These are phyloP conservation scores for Suhomyces kunorum DNA, from an alignment of 1,139 yeast species.

Conservation along the genomic window DNA sequence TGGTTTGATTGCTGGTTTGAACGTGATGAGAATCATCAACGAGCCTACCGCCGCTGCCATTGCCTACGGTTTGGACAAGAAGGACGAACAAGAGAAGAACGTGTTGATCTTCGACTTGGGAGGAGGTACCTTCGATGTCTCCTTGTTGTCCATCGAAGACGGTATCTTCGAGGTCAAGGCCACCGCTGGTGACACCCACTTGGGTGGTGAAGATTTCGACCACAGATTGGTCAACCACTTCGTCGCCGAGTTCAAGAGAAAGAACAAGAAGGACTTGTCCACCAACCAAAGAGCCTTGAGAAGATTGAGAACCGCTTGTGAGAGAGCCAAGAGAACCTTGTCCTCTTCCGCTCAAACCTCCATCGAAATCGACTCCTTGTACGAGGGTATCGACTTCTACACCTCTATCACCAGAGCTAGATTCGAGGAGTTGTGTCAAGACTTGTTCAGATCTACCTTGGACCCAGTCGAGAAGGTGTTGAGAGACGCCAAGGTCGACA, in stretches of 20 bases:
- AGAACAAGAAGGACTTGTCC: slow-evolving; percentile 40
- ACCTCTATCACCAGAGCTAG: slow-evolving; percentile 44
- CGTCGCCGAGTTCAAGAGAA: slow-evolving; percentile 40
- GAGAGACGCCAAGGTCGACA: slow-evolving; percentile 42
- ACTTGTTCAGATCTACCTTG: slow-evolving; percentile 41
- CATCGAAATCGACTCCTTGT: slow-evolving; percentile 40
- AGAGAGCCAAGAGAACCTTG: slow-evolving; percentile 44
- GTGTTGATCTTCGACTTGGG: slow-evolving; percentile 93
- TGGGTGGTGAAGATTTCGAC: slow-evolving; percentile 85
- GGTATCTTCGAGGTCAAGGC: slow-evolving; percentile 97
- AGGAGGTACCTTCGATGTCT: slow-evolving; percentile 99
- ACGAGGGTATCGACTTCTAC: slow-evolving; percentile 43
- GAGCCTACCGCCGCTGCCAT: slow-evolving; percentile 68
- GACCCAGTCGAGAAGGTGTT: slow-evolving; percentile 44
- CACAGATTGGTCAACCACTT: slow-evolving; percentile 48
- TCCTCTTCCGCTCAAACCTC: slow-evolving; percentile 42
- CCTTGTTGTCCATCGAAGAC: slow-evolving; percentile 86
- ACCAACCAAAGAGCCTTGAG: slow-evolving; percentile 43
- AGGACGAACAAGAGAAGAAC: slow-evolving; percentile 68
- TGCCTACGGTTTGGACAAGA: slow-evolving; percentile 70
- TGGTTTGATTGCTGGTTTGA: slow-evolving; percentile 61
- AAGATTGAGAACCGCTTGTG: slow-evolving; percentile 46
- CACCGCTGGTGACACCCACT: slow-evolving; percentile 97
- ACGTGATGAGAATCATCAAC: slow-evolving; percentile 59
- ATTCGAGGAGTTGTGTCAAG: slow-evolving; percentile 44